Evolutionary conservation across 768 basidiomycete species (phyloP).

Genomic region (Psilocybe sp.): DNA sequence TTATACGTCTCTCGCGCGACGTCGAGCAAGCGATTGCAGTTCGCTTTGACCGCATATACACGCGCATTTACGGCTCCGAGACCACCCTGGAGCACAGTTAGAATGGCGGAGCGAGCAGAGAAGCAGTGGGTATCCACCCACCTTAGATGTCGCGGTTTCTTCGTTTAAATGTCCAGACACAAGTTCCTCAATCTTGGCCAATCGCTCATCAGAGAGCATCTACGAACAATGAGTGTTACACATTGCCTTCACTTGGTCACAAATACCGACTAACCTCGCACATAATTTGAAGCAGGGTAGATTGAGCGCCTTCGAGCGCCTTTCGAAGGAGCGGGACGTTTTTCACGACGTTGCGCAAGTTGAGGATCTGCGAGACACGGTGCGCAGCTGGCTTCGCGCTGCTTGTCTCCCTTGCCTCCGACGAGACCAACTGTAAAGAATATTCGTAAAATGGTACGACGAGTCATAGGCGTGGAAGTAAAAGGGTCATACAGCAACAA

Average conservation of each 20-base stretch:
- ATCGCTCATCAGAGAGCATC: constrained; percentile 76
- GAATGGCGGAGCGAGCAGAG: not conserved
- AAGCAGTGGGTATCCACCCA: constrained; percentile 18
- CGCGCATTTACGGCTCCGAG: constrained; percentile 73
- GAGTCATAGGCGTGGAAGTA: not conserved
- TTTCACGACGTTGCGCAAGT: constrained; percentile 69
- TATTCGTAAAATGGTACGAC: not conserved
- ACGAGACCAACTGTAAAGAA: constrained; percentile 54
- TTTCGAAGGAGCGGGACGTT: constrained; percentile 61
- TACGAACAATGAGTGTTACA: constrained; percentile 22
- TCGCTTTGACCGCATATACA: constrained; percentile 89
- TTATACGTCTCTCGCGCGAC: constrained; percentile 94
- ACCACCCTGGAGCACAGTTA: constrained; percentile 47
- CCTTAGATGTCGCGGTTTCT: constrained; percentile 59
- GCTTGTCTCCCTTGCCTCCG: constrained; percentile 52
- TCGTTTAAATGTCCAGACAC: constrained; percentile 73
- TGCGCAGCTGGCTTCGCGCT: constrained; percentile 63
- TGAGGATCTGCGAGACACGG: constrained; percentile 77
- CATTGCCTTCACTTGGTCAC: not conserved
- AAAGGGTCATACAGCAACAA: constrained; percentile 48
- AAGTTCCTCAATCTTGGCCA: constrained; percentile 57
- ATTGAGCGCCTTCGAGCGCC: constrained; percentile 55
- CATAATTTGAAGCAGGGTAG: constrained; percentile 62
- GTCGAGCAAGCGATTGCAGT: constrained; percentile 81
- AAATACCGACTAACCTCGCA: constrained; percentile 42